phyloP scores from a whole-genome alignment of 164 flowering plant species.

The Stephania cephalantha region DNA sequence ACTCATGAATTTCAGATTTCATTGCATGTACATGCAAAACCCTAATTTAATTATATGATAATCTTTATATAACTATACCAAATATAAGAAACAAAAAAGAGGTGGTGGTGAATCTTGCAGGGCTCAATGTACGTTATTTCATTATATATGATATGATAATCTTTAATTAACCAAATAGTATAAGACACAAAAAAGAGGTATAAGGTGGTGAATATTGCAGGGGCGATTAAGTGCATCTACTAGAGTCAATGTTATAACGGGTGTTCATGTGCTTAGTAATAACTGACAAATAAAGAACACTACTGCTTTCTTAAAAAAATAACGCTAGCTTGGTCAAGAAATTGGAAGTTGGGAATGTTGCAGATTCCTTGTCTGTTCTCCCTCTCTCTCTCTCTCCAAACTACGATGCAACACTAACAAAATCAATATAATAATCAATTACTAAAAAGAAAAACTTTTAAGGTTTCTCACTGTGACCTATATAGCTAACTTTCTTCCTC shows the following conservation, averaged over 20 bases:
- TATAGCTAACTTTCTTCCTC: background rate
- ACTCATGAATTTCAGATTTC: too few species aligned
- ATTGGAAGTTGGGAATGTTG: conserved; percentile 3
- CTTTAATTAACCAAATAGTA: background rate
- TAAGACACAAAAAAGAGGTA: conserved; percentile 11
- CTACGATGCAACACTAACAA: background rate
- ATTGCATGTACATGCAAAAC: too few species aligned
- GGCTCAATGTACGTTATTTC: too few species aligned
- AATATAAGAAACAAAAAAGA: too few species aligned
- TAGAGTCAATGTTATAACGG: background rate
- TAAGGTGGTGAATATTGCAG: conserved; percentile 18
- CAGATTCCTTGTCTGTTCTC: background rate
- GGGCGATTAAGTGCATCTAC: background rate
- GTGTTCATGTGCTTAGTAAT: too few species aligned
- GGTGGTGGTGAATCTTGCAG: too few species aligned
- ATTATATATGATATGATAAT: too few species aligned
- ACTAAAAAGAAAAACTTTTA: background rate
- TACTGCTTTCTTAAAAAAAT: background rate
- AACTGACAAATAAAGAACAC: too few species aligned
- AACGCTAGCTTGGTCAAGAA: conserved; percentile 1
- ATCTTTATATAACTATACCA: too few species aligned
- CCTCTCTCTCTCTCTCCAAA: background rate
- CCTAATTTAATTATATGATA: too few species aligned
- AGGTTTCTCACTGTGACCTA: background rate
- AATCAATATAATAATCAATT: background rate